Conservation (phyloP, 1,284 basidiomycete genomes). For the Dichomitus squalens region DNA sequence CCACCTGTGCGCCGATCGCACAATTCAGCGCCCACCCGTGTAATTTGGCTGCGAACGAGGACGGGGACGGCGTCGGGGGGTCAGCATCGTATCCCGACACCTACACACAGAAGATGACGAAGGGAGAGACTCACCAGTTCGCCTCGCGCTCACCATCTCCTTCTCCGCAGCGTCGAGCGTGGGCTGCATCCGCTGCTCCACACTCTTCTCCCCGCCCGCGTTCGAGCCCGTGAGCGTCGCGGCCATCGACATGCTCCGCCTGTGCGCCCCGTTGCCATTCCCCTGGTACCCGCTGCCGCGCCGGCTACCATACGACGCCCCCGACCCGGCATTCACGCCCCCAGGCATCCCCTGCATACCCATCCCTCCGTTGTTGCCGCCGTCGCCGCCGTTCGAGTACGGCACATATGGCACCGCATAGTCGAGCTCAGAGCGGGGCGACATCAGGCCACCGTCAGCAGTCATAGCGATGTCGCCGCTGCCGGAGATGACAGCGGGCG, state of each 20-base stretch:
- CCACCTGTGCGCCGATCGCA: constrained; percentile 56
- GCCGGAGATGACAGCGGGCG: background rate
- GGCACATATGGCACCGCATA: constrained; percentile 12
- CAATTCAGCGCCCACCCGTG: constrained; percentile 56
- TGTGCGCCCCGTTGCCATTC: background rate
- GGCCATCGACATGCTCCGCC: constrained; percentile 1
- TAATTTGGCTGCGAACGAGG: constrained; percentile 42
- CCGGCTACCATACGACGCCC: background rate
- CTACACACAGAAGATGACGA: no score
- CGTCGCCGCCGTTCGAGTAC: background rate
- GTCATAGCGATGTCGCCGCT: background rate
- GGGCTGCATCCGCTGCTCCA: constrained; percentile 35
- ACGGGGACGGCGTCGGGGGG: no score
- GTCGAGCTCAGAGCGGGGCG: constrained; percentile 15
- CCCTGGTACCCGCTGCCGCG: background rate
- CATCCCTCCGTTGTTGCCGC: background rate
- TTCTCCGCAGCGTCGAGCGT: constrained; percentile 33
- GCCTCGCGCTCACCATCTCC: constrained; percentile 25
- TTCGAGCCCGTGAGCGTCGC: background rate
- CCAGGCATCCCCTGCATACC: background rate
- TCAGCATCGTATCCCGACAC: no score
- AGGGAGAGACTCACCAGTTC: constrained; percentile 28
- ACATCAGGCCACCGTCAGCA: background rate
- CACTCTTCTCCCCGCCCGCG: constrained; percentile 22
- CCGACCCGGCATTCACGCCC: background rate